A percentile compares a stretch with the other conserved stretches of the same genome.
phyloP scores from a whole-genome alignment of 1,284 basidiomycete species.

The Leucoagaricus sp. region DNA sequence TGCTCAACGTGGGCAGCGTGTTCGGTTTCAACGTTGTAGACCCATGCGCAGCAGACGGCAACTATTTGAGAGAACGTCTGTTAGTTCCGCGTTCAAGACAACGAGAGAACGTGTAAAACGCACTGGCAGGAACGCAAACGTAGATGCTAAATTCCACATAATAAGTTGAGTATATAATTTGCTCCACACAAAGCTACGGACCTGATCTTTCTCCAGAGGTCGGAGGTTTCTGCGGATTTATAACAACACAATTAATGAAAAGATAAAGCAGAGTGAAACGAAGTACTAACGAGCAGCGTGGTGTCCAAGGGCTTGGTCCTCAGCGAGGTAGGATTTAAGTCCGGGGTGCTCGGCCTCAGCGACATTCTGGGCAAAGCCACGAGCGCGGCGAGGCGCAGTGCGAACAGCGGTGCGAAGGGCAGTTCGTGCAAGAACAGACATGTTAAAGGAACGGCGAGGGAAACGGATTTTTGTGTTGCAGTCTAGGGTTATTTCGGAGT shows the following conservation, averaged over 20 bases:
- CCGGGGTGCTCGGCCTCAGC: slow-evolving; percentile 30
- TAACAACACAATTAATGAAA: too few species aligned
- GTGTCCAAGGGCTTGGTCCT: slow-evolving; percentile 59
- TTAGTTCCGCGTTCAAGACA: too few species aligned
- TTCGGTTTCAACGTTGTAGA: slow-evolving; percentile 75
- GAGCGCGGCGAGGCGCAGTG: slow-evolving; percentile 39
- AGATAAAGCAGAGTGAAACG: too few species aligned
- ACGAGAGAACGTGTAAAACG: too few species aligned
- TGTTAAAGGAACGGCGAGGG: slow-evolving; percentile 25
- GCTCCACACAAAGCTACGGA: slow-evolving; percentile 29
- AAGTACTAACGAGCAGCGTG: slow-evolving; percentile 65
- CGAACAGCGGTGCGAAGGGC: slow-evolving; percentile 47
- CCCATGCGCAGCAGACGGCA: slow-evolving; percentile 64
- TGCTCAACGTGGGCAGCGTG: slow-evolving; percentile 75
- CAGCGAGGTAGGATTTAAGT: slow-evolving; percentile 48
- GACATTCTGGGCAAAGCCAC: slow-evolving; percentile 38
- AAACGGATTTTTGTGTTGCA: slow-evolving; percentile 17
- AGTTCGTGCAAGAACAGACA: slow-evolving; percentile 59
- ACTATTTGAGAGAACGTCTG: slow-evolving; percentile 47
- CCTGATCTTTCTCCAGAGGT: slow-evolving; percentile 88
- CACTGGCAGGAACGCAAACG: slow-evolving; percentile 74
- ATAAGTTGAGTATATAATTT: slow-evolving; percentile 7
- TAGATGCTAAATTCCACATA: slow-evolving; percentile 54
- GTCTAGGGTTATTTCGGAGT: slow-evolving; percentile 37
- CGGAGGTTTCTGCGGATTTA: slow-evolving; percentile 66